Conservation (phyloP, 2,329 filamentous ascomycete genomes). For the Coniochaeta sp. region DNA sequence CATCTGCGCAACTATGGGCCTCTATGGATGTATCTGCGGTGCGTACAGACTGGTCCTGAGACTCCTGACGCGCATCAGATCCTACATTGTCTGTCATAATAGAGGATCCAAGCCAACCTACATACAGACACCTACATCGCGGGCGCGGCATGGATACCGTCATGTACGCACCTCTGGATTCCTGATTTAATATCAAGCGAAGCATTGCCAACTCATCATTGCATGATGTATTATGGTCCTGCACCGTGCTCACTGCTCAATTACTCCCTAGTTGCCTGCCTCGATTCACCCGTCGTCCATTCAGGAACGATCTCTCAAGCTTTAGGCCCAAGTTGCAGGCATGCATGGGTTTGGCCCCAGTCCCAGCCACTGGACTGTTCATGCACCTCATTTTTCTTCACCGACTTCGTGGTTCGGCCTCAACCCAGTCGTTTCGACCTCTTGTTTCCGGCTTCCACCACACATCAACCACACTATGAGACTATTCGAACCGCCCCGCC, state of each 20-base stretch:
- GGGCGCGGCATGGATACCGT: constrained; percentile 1
- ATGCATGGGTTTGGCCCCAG: constrained; percentile 23
- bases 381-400: constrained; percentile 37
- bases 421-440: constrained; percentile 19
- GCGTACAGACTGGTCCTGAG: neutral
- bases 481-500: neutral
- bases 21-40: neutral
- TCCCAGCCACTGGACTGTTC: constrained; percentile 28
- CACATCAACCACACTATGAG: constrained; percentile 1
- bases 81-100: neutral
- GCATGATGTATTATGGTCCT: constrained; percentile 48
- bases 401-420: constrained; percentile 30
- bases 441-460: constrained; percentile 1
- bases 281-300: constrained; percentile 17
- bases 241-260: constrained; percentile 27
- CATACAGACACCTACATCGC: constrained; percentile 2
- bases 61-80: neutral
- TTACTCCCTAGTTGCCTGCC: constrained; percentile 24
- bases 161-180: constrained; percentile 34
- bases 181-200: constrained; percentile 45
- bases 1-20: neutral
- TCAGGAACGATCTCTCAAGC: constrained; percentile 19
- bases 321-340: constrained; percentile 19
- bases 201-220: constrained; percentile 72
- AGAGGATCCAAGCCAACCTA: neutral